Conservation (phyloP, 441 rosid genomes). For the Gossypium aridum region DNA sequence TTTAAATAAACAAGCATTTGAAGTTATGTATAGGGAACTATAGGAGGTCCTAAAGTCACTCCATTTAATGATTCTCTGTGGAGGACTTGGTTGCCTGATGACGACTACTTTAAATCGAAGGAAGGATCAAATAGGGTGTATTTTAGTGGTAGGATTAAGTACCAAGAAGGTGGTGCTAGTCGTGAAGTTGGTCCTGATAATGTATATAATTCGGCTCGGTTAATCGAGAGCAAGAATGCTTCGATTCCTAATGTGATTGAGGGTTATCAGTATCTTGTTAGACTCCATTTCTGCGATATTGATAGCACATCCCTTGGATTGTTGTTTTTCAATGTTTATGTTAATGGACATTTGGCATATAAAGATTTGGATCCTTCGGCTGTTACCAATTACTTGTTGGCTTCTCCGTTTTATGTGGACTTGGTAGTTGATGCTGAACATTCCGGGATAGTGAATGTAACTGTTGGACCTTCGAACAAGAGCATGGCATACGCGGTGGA, state of each 20-base stretch:
- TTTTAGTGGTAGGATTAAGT: slow-evolving; percentile 53
- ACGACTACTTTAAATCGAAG: slow-evolving; percentile 37
- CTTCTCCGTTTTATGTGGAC: slow-evolving; percentile 62
- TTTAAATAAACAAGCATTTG: slow-evolving; percentile 46
- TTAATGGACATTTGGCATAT: slow-evolving; percentile 40
- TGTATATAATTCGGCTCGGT: slow-evolving; percentile 61
- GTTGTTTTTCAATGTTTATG: slow-evolving; percentile 44
- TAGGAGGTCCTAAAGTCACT: slow-evolving; percentile 71
- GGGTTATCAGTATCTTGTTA: slow-evolving; percentile 49
- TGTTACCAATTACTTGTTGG: slow-evolving; percentile 27
- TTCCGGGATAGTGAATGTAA: slow-evolving; percentile 36
- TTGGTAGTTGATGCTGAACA: slow-evolving; percentile 38
- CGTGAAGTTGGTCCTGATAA: slow-evolving; percentile 77
- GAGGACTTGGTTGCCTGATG: slow-evolving; percentile 85
- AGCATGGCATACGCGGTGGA: slow-evolving; percentile 42
- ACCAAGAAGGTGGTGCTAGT: slow-evolving; percentile 62
- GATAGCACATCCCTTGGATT: slow-evolving; percentile 54
- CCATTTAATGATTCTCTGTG: slow-evolving; percentile 74
- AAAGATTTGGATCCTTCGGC: slow-evolving; percentile 48
- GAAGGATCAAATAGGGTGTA: slow-evolving; percentile 30
- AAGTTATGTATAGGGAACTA: slow-evolving; percentile 44
- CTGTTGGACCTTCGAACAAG: slow-evolving; percentile 56
- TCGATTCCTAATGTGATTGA: slow-evolving; percentile 29
- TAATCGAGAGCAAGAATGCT: slow-evolving; percentile 39
- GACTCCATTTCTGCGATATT: slow-evolving; percentile 79